Evolutionary conservation across 768 basidiomycete genomes (phyloP).

Genomic region (Panaeolus papilionaceus): DNA sequence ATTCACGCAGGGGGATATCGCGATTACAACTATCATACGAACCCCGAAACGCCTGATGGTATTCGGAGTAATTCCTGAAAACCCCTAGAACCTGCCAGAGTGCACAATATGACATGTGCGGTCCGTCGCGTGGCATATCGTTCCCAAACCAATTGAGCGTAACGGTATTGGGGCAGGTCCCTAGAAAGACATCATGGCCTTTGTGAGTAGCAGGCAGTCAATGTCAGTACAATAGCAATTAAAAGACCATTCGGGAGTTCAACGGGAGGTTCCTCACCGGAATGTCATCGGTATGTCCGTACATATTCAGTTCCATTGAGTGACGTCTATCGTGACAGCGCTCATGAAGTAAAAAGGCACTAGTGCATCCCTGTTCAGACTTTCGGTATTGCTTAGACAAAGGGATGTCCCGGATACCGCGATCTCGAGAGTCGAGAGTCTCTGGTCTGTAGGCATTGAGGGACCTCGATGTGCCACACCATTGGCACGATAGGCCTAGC

Average conservation of each 20-base stretch:
- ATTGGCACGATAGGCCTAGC: not conserved
- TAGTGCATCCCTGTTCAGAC: not conserved
- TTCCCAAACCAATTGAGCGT: not conserved
- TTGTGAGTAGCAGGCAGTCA: not conserved
- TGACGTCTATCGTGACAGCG: not conserved
- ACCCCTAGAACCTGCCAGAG: slow-evolving; percentile 2
- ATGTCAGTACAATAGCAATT: not conserved
- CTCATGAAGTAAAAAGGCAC: not conserved
- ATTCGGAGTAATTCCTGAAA: slow-evolving; percentile 11
- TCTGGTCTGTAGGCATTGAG: no score
- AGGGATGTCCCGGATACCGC: no score
- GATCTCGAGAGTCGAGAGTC: no score
- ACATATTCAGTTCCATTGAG: not conserved
- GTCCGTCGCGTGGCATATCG: slow-evolving; percentile 1
- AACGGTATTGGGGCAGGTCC: not conserved
- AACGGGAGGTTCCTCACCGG: not conserved
- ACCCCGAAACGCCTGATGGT: slow-evolving; percentile 11
- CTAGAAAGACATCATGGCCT: not conserved
- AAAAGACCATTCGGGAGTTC: not conserved
- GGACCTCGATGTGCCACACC: no score
- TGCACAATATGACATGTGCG: not conserved
- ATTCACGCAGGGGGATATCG: not conserved
- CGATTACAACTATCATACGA: slow-evolving; percentile 7
- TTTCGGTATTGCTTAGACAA: no score
- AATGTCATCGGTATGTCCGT: slow-evolving; percentile 5